Evolutionary conservation across 805 yeast species (phyloP).

Genomic region (Lipomyces orientalis): DNA sequence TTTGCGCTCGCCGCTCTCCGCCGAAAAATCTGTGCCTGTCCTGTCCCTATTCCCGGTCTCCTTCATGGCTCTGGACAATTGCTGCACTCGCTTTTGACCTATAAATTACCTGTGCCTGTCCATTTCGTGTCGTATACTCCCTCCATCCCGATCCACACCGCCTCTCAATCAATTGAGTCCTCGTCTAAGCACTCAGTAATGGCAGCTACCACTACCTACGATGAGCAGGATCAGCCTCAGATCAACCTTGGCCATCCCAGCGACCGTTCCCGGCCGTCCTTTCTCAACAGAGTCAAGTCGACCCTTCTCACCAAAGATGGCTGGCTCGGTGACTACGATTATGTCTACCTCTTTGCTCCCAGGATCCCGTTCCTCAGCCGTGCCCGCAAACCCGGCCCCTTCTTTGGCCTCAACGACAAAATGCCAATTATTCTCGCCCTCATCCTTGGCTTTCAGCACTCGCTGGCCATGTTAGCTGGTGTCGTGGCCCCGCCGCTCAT

Average conservation of each 20-base stretch:
- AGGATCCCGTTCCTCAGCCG: conserved; percentile 67
- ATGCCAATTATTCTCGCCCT: conserved; percentile 83
- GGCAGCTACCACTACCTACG: neutral
- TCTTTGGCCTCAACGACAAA: conserved; percentile 77
- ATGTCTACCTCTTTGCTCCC: conserved; percentile 79
- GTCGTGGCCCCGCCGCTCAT: conserved; percentile 82
- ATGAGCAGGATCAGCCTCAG: neutral
- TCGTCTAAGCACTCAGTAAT: neutral
- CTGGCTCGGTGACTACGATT: conserved; percentile 85
- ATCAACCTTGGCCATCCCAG: conserved; percentile 9
- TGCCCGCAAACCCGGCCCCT: conserved; percentile 65
- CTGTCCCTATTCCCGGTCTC: too few relatives aligned
- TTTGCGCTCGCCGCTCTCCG: neutral
- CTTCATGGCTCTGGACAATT: too few relatives aligned
- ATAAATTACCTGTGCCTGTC: too few relatives aligned
- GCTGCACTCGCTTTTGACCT: too few relatives aligned
- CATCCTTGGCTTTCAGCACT: conserved; percentile 83
- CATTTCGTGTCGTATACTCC: too few relatives aligned
- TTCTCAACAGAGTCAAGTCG: conserved; percentile 2
- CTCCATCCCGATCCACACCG: too few relatives aligned
- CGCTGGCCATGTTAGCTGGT: conserved; percentile 91
- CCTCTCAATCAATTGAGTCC: neutral
- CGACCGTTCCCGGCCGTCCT: conserved; percentile 15
- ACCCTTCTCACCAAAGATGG: conserved; percentile 56
- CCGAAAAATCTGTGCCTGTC: too few relatives aligned